A percentile compares a stretch with the other conserved stretches of the same genome.
These are phyloP conservation scores for Peziza echinospora DNA, from an alignment of 495 filamentous ascomycete species.

Conservation along the genomic window DNA sequence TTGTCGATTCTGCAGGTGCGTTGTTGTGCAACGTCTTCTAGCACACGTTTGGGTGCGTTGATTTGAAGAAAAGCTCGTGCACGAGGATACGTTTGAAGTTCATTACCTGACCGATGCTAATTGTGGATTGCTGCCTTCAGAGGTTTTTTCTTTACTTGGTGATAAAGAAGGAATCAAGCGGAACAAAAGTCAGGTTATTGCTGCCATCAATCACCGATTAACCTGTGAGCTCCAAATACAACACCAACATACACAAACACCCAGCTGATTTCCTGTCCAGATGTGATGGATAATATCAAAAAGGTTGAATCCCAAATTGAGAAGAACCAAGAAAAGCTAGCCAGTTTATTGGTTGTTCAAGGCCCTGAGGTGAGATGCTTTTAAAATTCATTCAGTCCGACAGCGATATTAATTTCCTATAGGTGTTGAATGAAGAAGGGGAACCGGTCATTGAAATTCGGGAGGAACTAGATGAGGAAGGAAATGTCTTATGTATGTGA, in stretches of 20 bases:
- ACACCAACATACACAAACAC: too few species aligned
- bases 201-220: slow-evolving; percentile 49
- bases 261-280: too few species aligned
- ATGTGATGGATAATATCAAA: slow-evolving; percentile 59
- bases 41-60: not conserved
- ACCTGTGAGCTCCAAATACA: slow-evolving; percentile 42
- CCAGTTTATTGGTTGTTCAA: slow-evolving; percentile 24
- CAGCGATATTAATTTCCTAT: slow-evolving; percentile 24
- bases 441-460: slow-evolving; percentile 66
- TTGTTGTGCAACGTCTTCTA: not conserved
- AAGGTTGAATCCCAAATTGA: slow-evolving; percentile 47
- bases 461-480: slow-evolving; percentile 84
- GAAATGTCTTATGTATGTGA: slow-evolving; percentile 41
- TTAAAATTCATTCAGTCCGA: slow-evolving; percentile 5
- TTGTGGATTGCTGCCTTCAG: too few species aligned
- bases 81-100: too few species aligned
- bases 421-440: slow-evolving; percentile 37
- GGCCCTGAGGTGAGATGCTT: slow-evolving; percentile 16
- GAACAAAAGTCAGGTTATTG: slow-evolving; percentile 33
- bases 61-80: slow-evolving; percentile 18
- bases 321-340: slow-evolving; percentile 43
- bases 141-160: slow-evolving; percentile 44
- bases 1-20: slow-evolving; percentile 37
- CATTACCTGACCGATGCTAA: too few species aligned
- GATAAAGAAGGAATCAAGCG: slow-evolving; percentile 29